Conservation (phyloP, 129 eudicot genomes). For the Flaveria brownii region DNA sequence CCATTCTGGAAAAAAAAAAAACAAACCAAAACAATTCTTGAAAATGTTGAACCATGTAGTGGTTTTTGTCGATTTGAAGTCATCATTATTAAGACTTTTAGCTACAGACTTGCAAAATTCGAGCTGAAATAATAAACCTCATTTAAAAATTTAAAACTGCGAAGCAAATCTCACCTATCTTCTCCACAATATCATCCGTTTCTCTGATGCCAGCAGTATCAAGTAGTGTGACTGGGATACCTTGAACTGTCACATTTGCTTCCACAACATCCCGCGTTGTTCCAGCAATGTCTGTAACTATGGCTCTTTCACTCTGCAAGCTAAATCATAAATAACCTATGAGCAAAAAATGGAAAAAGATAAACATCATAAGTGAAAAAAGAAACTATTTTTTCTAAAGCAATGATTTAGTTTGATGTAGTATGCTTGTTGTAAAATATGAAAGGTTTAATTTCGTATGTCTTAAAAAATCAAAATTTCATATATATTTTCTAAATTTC, state of each 20-base stretch:
- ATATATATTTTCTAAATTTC: neutral
- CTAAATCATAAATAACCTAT: slow-evolving; percentile 58
- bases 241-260: slow-evolving; percentile 75
- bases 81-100: neutral
- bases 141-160: neutral
- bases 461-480: too few relatives aligned
- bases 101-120: neutral
- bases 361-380: slow-evolving; percentile 7
- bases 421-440: neutral
- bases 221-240: slow-evolving; percentile 88
- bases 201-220: slow-evolving; percentile 98
- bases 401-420: neutral
- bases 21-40: too few relatives aligned
- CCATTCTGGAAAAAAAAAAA: too few relatives aligned
- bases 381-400: neutral
- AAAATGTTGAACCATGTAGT: too few relatives aligned
- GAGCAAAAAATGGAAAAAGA: neutral
- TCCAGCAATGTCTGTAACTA: slow-evolving; percentile 96
- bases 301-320: slow-evolving; percentile 98
- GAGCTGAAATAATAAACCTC: neutral
- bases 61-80: neutral
- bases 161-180: slow-evolving; percentile 57
- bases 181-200: slow-evolving; percentile 83
- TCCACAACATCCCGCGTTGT: slow-evolving; percentile 93
- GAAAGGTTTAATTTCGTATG: neutral